Percentiles rank a stretch among this genome's conserved stretches.
These are phyloP conservation scores for Trypanosoma scelopori DNA, from an alignment of 208 protist species.

Conservation along the genomic window DNA sequence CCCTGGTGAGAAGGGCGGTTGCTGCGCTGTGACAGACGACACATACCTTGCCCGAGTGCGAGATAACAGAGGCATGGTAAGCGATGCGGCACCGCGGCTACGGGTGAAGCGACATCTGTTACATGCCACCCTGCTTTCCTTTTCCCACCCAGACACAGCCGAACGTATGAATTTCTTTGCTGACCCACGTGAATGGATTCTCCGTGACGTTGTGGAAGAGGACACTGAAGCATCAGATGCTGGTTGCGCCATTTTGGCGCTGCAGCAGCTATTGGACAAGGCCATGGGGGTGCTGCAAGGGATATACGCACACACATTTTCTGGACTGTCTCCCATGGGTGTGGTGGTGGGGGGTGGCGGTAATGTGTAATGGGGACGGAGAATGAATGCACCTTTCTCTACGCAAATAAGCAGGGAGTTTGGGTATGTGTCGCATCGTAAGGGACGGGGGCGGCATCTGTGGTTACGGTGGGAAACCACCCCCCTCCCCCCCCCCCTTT, in stretches of 20 bases:
- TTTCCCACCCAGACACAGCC: constrained; percentile 40
- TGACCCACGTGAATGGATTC: constrained; percentile 43
- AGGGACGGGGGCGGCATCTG: not conserved
- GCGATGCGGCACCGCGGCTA: constrained; percentile 16
- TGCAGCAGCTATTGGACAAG: constrained; percentile 13
- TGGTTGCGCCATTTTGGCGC: constrained; percentile 3
- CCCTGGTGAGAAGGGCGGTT: constrained; percentile 36
- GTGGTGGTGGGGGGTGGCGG: too few relatives aligned
- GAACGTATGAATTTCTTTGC: constrained; percentile 30
- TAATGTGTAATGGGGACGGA: too few relatives aligned
- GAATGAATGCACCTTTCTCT: too few relatives aligned
- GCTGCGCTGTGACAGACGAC: constrained; percentile 50
- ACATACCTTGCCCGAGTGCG: constrained; percentile 64
- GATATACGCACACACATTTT: not conserved
- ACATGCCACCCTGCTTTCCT: constrained; percentile 51
- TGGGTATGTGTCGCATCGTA: not conserved
- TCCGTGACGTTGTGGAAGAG: constrained; percentile 33
- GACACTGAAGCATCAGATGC: constrained; percentile 3
- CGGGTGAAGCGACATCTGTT: constrained; percentile 63
- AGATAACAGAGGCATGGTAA: constrained; percentile 2
- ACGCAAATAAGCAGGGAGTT: not conserved
- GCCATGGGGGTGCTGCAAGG: constrained; percentile 2
- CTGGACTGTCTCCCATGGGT: not conserved
- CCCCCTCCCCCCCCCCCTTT: too few relatives aligned
- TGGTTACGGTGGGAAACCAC: not conserved